Evolutionary conservation across 2,329 filamentous ascomycete genomes (phyloP), one percentile per base, ranked within the genome.

Genomic region (Pyrenochaeta sp.): DNA sequence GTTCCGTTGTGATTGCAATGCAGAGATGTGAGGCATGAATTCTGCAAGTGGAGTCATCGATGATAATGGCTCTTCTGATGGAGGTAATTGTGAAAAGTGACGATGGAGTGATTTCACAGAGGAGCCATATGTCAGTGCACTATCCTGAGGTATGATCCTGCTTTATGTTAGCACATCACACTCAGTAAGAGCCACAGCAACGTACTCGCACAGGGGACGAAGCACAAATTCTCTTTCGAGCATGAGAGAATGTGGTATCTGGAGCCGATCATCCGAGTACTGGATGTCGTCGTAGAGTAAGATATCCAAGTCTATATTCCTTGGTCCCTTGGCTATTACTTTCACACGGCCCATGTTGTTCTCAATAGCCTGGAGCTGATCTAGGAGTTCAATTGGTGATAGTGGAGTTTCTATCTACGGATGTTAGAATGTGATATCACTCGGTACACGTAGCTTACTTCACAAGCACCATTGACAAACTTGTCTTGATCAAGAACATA

Each of bases 301-400:
- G 41, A 99, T 92, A 69, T 99, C 95, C 12, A 99, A 81, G 69
- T 99, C 95, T 57, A 99, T 97, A 69, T 92, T 96, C 23, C 95
- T 85, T 1, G 95, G 95, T 0, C 95, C 95, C 73, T 99, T 99
- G 68, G 97, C 92, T 36, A 98, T 86, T 37, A 91, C 67, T 75
- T 97, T 97, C 58, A 87, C 85, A 50, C 95, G 85, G 0, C 93
- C 93, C 70, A 97, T 85, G 0, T 80, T 79, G 42, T 85, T 87
- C 73, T 99, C 95, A 64, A 99, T 94, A 29, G 84, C 83, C 72
- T 99, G 94, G 1, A 99, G 84, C 54, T 86, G 80, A 69, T 96
- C 88, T 21, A 99, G 80, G 15, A 99, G 83, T 37, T 87, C 83
- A 37, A 94, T 78, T 0, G 95, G 93, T 15, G 84, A 82, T 10